Base-by-base conservation (phyloP, 352 stramenopile species). In the Pythium brachiatum region DNA sequence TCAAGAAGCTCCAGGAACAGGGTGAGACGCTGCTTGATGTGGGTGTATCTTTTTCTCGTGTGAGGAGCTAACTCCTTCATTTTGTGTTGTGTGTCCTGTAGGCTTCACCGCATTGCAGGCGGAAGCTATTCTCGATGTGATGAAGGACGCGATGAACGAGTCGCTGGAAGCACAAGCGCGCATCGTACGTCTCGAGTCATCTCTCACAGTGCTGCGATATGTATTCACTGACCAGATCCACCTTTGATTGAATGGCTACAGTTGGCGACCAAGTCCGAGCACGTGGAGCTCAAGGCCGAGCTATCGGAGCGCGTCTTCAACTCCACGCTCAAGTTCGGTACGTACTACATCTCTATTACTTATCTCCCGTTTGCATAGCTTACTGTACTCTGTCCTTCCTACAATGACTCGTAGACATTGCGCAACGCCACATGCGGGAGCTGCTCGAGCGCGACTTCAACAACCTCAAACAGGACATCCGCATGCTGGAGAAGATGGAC, bases 401-500 rank as follows among this genome's bases (percentile, higher is more conserved):
- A n/a, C n/a, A 6, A 31, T 52, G 23, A 9, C 20, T 15, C 44
- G 39, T 31, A 95, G 86, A 95, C 55, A 93, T 95, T 66, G 83
- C 86, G n/a, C 86, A 95, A 64, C 84, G 86, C 20, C 86, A 95
- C 69, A 92, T 88, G 64, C 85, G 86, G 29, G 86, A 95, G 77
- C 77, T 95, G 34, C 79, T 94, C 20, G 86, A 94, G 62, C 81
- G 86, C 29, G 86, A 95, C 73, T 95, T 95, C 59, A 95, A 92
- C 72, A 94, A 88, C 52, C 74, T 95, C 29, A 95, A 95, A 70
- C 84, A 94, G 62, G 86, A 95, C 65, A 95, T 95, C 66, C 84
- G 86, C 54, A 94, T 95, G 86, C 78, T 92, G 11, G 86, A 95
- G 69, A 94, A 95, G 65, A 90, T 94, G 64, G 86, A 95, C 60